Evolutionary conservation across 768 basidiomycete species (phyloP), one percentile per base, ranked within the genome.

Genomic region (Boletellus sp.): DNA sequence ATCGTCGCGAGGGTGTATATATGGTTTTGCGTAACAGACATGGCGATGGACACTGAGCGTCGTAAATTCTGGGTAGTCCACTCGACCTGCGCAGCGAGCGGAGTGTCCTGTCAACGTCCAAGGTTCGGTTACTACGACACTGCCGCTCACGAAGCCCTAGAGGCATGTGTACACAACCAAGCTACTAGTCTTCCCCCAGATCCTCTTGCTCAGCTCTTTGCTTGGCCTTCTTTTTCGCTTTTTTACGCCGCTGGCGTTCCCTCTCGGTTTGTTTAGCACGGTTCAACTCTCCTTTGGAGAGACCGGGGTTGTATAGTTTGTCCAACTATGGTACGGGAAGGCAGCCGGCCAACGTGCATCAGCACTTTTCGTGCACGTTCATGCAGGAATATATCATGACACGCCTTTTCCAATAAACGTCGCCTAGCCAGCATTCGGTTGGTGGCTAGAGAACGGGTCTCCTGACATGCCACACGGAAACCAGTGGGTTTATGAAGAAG

Each of bases 401-500:
- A 74, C 68, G 75, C 90, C 82, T 89, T 92, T 69, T 91, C 84
- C 35, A 85, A 60, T 46, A 97, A 62, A 55, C 81, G 72, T 55
- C 78, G 80, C 52, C 93, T 76, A 15, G 94, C 94, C 23, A 86
- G 64, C 62, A 80, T 81, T 56, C 94, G 74, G 62, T 97, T 97
- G 56, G 83, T 77, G 26, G 80, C 72, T 40, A 94, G 70, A 3
- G 91, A 94, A 39, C 94, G 85, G 6, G 93, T 94, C 61, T 90
- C 84, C 67, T 97, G 94, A 62, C 90, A 93, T 4, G 81, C 73
- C 13, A 95, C 87, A 34, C 94, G 83, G 44, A 94, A 76, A 6
- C 92, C 90, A 17, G 90, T 91, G 2, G 94, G 93, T 57, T 83
- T 86, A 65, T 97, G 94, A 35, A 91, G 71, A 24, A 97, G 74